These are phyloP conservation scores for Epichloe glyceriae DNA, from an alignment of 2,329 filamentous ascomycete species.

Conservation along the genomic window DNA sequence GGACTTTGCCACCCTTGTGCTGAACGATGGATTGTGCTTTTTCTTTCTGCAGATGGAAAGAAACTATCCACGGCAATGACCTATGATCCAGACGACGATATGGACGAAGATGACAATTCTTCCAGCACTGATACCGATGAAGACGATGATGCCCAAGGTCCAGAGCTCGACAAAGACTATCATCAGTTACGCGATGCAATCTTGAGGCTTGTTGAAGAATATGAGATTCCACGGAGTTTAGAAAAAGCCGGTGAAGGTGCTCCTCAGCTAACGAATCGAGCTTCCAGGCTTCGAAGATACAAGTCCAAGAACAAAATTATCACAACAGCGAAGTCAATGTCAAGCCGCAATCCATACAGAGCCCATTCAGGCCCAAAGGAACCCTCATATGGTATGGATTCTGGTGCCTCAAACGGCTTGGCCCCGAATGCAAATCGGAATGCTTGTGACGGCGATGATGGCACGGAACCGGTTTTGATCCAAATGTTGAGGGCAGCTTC, in stretches of 20 bases:
- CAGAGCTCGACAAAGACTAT: conserved; percentile 65
- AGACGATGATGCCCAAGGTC: conserved; percentile 45
- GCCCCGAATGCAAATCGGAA: not conserved
- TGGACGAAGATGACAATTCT: conserved; percentile 51
- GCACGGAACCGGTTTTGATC: conserved; percentile 43
- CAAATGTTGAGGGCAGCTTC: conserved; percentile 67
- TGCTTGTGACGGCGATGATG: not conserved
- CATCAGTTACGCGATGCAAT: conserved; percentile 72
- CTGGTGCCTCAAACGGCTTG: conserved; percentile 4
- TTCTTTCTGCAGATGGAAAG: conserved; percentile 61
- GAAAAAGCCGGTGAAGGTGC: conserved; percentile 46
- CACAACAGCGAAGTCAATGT: conserved; percentile 35
- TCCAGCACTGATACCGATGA: conserved; percentile 48
- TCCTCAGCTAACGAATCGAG: conserved; percentile 55
- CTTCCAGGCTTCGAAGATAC: conserved; percentile 47
- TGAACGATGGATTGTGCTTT: conserved; percentile 72
- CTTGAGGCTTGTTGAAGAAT: conserved; percentile 68
- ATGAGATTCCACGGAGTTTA: conserved; percentile 59
- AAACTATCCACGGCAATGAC: conserved; percentile 58
- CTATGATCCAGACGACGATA: conserved; percentile 54
- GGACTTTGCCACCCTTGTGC: conserved; percentile 66
- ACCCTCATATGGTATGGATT: conserved; percentile 4
- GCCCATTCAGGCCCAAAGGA: conserved; percentile 15
- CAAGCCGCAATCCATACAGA: conserved; percentile 47
- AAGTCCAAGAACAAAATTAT: conserved; percentile 46